Evolutionary conservation across 768 basidiomycete species (phyloP).

Genomic region (Xerocomellus chrysenteron): DNA sequence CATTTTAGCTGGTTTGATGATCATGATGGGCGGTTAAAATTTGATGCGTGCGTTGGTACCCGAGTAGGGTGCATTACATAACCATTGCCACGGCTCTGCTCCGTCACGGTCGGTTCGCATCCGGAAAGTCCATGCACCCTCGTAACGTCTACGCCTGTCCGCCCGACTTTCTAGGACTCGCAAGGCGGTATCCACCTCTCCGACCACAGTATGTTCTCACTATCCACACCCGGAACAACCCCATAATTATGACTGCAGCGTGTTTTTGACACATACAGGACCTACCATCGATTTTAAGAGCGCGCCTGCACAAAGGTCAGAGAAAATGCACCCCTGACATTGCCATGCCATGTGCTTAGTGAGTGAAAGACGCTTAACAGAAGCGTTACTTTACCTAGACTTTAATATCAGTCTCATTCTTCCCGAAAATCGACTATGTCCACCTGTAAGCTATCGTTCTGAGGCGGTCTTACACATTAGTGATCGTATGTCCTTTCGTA

Average conservation of each 20-base stretch:
- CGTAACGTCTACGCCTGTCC: constrained; percentile 46
- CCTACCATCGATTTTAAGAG: constrained; percentile 74
- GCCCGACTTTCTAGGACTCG: constrained; percentile 62
- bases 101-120: no score
- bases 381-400: constrained; percentile 73
- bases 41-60: no score
- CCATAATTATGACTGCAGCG: constrained; percentile 19
- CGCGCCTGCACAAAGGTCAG: constrained; percentile 65
- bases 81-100: no score
- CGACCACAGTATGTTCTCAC: constrained; percentile 46
- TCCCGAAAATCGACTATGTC: constrained; percentile 76
- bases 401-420: constrained; percentile 63
- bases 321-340: neutral
- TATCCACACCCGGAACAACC: neutral
- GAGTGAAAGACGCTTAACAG: constrained; percentile 64
- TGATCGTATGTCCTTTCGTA: constrained; percentile 24
- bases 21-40: no score
- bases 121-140: constrained; percentile 39
- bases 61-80: neutral
- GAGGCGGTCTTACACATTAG: neutral
- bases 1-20: no score
- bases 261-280: constrained; percentile 27
- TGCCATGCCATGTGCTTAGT: constrained; percentile 1
- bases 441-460: constrained; percentile 59
- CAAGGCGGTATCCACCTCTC: constrained; percentile 55